Evolutionary conservation across 306 rosid species (phyloP).

Genomic region (Inga leiocalycina): DNA sequence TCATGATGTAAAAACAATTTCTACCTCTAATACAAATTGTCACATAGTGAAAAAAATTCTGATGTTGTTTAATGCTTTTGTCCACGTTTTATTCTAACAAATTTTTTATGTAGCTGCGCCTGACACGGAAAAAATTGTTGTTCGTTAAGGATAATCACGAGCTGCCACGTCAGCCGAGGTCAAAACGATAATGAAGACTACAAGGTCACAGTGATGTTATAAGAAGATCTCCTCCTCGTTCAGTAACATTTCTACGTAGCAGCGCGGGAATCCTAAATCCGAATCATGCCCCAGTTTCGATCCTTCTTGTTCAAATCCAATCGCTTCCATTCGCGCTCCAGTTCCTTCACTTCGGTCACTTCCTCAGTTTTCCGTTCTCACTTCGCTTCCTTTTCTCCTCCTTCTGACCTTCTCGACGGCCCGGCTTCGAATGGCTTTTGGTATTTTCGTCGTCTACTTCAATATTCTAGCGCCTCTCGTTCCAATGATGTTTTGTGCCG

Average conservation of each 20-base stretch:
- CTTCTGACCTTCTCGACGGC: conserved; percentile 10
- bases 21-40: no score
- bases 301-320: conserved; percentile 43
- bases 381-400: background rate
- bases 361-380: conserved; percentile 1
- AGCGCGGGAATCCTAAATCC: conserved; percentile 13
- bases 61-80: background rate
- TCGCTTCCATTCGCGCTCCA: background rate
- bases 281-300: conserved; percentile 47
- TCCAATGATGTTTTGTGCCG: conserved; percentile 7
- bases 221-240: background rate
- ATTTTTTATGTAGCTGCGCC: background rate
- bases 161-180: background rate
- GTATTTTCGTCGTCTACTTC: conserved; percentile 21
- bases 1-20: no score
- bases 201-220: background rate
- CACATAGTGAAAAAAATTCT: background rate
- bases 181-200: background rate
- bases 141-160: background rate
- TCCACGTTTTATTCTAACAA: no score
- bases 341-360: conserved; percentile 18
- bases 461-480: conserved; percentile 21
- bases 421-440: conserved; percentile 12
- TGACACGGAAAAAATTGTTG: background rate
- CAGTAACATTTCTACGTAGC: background rate